A percentile compares a stretch with the other conserved stretches of the same genome.
These are phyloP conservation scores for Psilocybe cubensis DNA, from an alignment of 768 basidiomycete genomes.

Conservation along the genomic window DNA sequence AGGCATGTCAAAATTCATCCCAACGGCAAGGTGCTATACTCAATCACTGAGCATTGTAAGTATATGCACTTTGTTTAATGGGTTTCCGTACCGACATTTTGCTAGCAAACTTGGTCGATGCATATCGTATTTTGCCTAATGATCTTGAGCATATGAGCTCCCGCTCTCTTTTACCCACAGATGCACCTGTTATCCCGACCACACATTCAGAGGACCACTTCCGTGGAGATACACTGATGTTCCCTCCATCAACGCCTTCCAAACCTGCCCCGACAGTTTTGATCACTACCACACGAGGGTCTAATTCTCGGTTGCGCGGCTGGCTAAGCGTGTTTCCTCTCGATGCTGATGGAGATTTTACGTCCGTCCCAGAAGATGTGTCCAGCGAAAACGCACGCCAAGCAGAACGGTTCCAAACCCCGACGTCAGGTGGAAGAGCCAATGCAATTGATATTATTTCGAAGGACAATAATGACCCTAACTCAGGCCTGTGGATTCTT, in stretches of 20 bases:
- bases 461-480: conserved; percentile 25
- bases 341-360: conserved; percentile 40
- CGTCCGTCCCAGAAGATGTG: neutral
- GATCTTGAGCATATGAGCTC: conserved; percentile 33
- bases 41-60: conserved; percentile 56
- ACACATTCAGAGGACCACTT: conserved; percentile 25
- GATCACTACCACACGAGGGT: conserved; percentile 53
- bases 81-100: neutral
- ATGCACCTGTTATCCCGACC: conserved; percentile 5
- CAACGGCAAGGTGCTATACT: conserved; percentile 53
- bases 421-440: conserved; percentile 54
- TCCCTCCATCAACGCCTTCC: conserved; percentile 38
- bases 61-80: neutral
- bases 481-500: conserved; percentile 46
- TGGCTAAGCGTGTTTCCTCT: conserved; percentile 49
- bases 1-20: conserved; percentile 57
- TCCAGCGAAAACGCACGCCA: conserved; percentile 25
- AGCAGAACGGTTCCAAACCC: conserved; percentile 44
- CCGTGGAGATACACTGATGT: conserved; percentile 51
- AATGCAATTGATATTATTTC: conserved; percentile 49
- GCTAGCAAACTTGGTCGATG: conserved; percentile 49
- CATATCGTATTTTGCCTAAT: conserved; percentile 40
- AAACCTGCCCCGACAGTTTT: conserved; percentile 42
- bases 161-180: conserved; percentile 34
- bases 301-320: conserved; percentile 34